These are phyloP conservation scores for Coniella lustricola DNA, from an alignment of 2,329 filamentous ascomycete species.

Conservation along the genomic window DNA sequence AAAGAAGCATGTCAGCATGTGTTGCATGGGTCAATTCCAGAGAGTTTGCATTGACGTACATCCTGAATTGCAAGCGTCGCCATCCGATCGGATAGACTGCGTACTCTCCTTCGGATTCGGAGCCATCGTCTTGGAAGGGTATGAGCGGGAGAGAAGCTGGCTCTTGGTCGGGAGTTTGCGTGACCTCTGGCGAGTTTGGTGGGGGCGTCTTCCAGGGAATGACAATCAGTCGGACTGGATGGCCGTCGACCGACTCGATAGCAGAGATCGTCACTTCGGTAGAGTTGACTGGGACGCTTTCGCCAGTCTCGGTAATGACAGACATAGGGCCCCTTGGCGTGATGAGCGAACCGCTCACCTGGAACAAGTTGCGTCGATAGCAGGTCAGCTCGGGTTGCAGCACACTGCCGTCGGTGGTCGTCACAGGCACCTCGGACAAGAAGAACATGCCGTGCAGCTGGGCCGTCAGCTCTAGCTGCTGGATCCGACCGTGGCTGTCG, in stretches of 20 bases:
- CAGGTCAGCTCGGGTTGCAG: conserved; percentile 82
- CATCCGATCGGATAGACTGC: conserved; percentile 90
- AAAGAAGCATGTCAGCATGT: conserved; percentile 17
- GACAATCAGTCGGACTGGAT: conserved; percentile 86
- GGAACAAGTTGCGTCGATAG: conserved; percentile 92
- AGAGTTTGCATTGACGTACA: conserved; percentile 44
- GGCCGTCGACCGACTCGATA: conserved; percentile 90
- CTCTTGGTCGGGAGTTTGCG: conserved; percentile 68
- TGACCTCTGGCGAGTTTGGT: conserved; percentile 63
- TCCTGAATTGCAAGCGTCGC: conserved; percentile 88
- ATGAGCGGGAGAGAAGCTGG: conserved; percentile 73
- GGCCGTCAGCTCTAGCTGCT: conserved; percentile 57
- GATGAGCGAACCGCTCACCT: conserved; percentile 85
- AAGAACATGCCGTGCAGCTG: conserved; percentile 89
- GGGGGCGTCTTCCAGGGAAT: conserved; percentile 97
- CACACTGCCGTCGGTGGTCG: conserved; percentile 46
- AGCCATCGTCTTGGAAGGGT: conserved; percentile 54
- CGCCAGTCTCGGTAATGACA: conserved; percentile 75
- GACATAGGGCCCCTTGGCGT: conserved; percentile 71
- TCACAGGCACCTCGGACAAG: conserved; percentile 69
- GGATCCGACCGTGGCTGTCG: conserved; percentile 51
- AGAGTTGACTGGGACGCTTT: conserved; percentile 72
- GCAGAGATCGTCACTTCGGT: conserved; percentile 87
- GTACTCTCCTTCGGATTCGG: conserved; percentile 65
- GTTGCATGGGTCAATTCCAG: no score